phyloP scores from a whole-genome alignment of 1,284 basidiomycete species.

The Xerocomus alliaceus region DNA sequence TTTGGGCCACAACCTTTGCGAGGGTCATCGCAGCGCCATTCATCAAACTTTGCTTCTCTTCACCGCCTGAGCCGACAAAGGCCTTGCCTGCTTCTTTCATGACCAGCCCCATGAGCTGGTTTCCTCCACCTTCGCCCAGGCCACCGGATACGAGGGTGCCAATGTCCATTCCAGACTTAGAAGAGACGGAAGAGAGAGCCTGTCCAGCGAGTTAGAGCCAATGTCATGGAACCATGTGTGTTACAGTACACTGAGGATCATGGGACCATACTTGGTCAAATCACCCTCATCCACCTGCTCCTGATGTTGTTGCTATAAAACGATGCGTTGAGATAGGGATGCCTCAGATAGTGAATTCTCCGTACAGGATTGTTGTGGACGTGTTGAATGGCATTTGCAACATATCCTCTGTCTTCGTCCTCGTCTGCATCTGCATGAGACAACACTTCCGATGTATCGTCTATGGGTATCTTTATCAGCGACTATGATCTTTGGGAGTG shows the following conservation, averaged over 20 bases:
- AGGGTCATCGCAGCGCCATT: conserved; percentile 84
- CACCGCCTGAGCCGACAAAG: conserved; percentile 71
- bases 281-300: conserved; percentile 22
- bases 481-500: not conserved
- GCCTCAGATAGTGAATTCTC: not conserved
- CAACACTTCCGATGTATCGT: conserved; percentile 64
- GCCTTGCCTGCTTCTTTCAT: conserved; percentile 81
- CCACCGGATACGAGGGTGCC: conserved; percentile 43
- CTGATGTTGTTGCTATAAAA: conserved; percentile 22
- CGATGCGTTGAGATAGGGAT: conserved; percentile 2
- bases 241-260: conserved; percentile 26
- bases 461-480: conserved; percentile 45
- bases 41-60: conserved; percentile 82
- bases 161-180: conserved; percentile 28
- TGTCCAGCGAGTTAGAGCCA: conserved; percentile 20
- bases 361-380: conserved; percentile 33
- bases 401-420: conserved; percentile 14
- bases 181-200: conserved; percentile 28
- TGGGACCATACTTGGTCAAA: conserved; percentile 30
- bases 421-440: conserved; percentile 42
- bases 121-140: conserved; percentile 52
- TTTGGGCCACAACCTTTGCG: conserved; percentile 79
- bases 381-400: conserved; percentile 32
- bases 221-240: not conserved
- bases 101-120: conserved; percentile 77